Base-by-base conservation (phyloP, 2,329 filamentous ascomycete genomes). In the Botryotinia narcissicola region DNA sequence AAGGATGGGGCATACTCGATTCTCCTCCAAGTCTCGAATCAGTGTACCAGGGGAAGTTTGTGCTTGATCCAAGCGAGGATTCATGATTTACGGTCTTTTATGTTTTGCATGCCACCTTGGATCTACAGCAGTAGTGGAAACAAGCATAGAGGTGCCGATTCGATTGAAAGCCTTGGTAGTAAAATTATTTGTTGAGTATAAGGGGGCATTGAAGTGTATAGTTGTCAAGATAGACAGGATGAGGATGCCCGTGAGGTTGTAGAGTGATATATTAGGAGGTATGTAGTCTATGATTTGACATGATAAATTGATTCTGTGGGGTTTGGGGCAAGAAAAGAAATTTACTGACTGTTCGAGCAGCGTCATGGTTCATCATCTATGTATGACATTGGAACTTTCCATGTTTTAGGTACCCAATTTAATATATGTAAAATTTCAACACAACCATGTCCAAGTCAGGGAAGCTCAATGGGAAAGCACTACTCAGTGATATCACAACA, bases 91-190 rank as follows among this genome's bases (percentile, higher is more conserved):
- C 48, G 25, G 5, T 25, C 12, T 51, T 51, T 3, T 25, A 51
- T n/a, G 14, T 25, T 51, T n/a, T n/a, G 12, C 48, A 29, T 57
- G 7, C 29, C n/a, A 16, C 51, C 16, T 57, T 57, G 51, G 16
- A 57, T 57, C 14, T 16, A 29, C 51, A 57, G 91, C 92, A 51
- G 93, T 94, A 75, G 92, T 92, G 0, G 94, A 95, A 12, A 91
- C 96, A 44, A 99, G 85, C 60, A 99, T 89, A 0, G 93, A 97
- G 0, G 95, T 97, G 84, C 99, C 95, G 51, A 93, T 92, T 81
- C 97, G 92, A 84, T 98, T 98, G 85, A 98, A 97, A 60, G 93
- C 88, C 73, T 97, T 88, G 18, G 92, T 88, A 61, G 90, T 97
- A 83, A 98, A 96, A 6, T 95, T 98, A 82, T 97, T 96, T 74